A percentile compares a stretch with the other conserved stretches of the same genome.
Conservation (phyloP, 176 grass and related monocot genomes). For the Ananas comosus region DNA sequence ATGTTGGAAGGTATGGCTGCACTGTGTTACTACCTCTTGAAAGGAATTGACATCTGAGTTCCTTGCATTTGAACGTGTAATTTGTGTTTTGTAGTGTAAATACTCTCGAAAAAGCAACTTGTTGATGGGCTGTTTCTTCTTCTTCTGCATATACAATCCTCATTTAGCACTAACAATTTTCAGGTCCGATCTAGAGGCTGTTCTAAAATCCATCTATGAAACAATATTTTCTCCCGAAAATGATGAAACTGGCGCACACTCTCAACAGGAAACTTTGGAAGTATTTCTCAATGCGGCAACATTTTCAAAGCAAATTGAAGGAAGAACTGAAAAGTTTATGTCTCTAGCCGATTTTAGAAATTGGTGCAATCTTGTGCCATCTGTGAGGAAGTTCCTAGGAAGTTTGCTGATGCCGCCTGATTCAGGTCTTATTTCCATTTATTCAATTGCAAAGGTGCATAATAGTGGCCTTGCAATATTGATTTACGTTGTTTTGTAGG, state of each 20-base stretch:
- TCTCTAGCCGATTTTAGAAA: conserved; percentile 69
- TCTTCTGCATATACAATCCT: background rate
- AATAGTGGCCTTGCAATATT: conserved; percentile 15
- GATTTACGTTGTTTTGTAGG: conserved; percentile 34
- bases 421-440: conserved; percentile 43
- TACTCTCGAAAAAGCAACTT: background rate
- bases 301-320: conserved; percentile 52
- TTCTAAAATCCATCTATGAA: conserved; percentile 62
- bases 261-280: conserved; percentile 33
- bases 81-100: background rate
- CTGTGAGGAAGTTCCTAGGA: conserved; percentile 67
- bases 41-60: background rate
- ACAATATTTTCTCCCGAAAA: conserved; percentile 48
- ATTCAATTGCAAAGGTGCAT: background rate
- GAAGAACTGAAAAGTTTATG: conserved; percentile 45
- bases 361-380: conserved; percentile 62
- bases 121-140: background rate
- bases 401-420: conserved; percentile 66
- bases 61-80: too few relatives aligned
- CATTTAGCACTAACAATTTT: conserved; percentile 10
- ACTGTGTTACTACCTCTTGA: background rate
- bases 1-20: conserved; percentile 48
- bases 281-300: conserved; percentile 58
- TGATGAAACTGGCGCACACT: conserved; percentile 26
- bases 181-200: conserved; percentile 77